phyloP scores from a whole-genome alignment of 495 filamentous ascomycete species.

The Xylaria telfairii region DNA sequence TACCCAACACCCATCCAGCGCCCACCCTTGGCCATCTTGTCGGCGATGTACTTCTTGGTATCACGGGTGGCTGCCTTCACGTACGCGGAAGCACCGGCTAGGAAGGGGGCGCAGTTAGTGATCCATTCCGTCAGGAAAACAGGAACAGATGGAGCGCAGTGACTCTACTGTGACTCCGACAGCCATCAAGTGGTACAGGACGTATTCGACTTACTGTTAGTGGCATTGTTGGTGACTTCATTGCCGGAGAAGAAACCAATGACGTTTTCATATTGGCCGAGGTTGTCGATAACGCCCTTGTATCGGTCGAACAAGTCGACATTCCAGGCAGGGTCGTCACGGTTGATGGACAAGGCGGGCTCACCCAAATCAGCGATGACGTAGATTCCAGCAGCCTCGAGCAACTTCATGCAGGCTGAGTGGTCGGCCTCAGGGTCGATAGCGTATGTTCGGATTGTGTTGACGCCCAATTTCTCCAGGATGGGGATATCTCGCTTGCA shows the following conservation, averaged over 20 bases:
- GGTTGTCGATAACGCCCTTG: conserved; percentile 78
- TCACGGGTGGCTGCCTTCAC: conserved; percentile 97
- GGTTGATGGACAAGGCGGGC: conserved; percentile 82
- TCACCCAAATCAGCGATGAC: conserved; percentile 87
- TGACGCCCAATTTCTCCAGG: conserved; percentile 77
- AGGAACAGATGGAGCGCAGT: background rate
- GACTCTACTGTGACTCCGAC: background rate
- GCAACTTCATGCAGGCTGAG: conserved; percentile 79
- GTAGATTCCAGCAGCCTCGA: conserved; percentile 90
- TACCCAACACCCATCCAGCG: conserved; percentile 89
- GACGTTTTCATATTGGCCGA: conserved; percentile 81
- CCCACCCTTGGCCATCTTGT: conserved; percentile 63
- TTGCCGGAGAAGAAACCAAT: conserved; percentile 98
- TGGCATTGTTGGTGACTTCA: conserved; percentile 85
- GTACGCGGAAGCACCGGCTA: conserved; percentile 77
- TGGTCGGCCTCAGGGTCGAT: conserved; percentile 83
- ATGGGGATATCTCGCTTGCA: conserved; percentile 87
- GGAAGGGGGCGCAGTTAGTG: background rate
- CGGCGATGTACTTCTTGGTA: conserved; percentile 88
- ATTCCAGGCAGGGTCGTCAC: conserved; percentile 77
- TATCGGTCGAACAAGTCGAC: conserved; percentile 78
- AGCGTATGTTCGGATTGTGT: conserved; percentile 92
- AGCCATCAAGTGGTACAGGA: background rate
- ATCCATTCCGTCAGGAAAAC: background rate
- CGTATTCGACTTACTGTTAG: conserved; percentile 61